Conservation (phyloP, 2,329 filamentous ascomycete genomes). For the Cercospora sojina region DNA sequence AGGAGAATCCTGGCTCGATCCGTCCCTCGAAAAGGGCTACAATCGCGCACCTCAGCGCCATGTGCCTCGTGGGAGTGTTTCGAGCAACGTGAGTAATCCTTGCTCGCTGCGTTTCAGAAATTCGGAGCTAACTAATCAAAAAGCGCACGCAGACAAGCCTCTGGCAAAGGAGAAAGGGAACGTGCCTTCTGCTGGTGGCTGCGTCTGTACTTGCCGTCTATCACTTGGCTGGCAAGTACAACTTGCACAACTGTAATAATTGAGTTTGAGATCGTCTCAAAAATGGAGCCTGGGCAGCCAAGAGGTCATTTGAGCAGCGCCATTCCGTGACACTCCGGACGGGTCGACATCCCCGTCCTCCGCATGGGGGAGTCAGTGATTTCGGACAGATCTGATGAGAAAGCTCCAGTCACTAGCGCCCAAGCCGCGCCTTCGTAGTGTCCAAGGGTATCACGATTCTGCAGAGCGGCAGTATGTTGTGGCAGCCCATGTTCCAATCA, state of each 20-base stretch:
- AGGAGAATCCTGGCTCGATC: background rate
- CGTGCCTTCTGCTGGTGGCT: conserved; percentile 1
- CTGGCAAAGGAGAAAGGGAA: background rate
- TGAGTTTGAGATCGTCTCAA: conserved; percentile 4
- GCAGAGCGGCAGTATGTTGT: background rate
- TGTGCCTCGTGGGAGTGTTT: background rate
- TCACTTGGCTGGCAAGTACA: conserved; percentile 1
- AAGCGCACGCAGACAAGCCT: background rate
- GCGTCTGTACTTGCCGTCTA: background rate
- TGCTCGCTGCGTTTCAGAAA: background rate
- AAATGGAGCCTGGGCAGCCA: background rate
- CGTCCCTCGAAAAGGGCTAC: background rate
- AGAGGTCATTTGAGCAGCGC: background rate
- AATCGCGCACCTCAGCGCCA: background rate
- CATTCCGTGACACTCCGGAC: conserved; percentile 3
- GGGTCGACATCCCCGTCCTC: background rate
- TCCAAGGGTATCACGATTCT: background rate
- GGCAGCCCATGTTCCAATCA: background rate
- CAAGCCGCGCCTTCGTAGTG: background rate
- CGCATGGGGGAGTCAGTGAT: background rate
- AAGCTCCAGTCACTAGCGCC: background rate
- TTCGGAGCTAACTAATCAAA: conserved; percentile 8
- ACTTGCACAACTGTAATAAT: background rate
- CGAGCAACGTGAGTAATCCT: background rate
- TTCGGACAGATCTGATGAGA: background rate